phyloP scores from a whole-genome alignment of 177 flowering plant genomes.

The Vitis hybrid region DNA sequence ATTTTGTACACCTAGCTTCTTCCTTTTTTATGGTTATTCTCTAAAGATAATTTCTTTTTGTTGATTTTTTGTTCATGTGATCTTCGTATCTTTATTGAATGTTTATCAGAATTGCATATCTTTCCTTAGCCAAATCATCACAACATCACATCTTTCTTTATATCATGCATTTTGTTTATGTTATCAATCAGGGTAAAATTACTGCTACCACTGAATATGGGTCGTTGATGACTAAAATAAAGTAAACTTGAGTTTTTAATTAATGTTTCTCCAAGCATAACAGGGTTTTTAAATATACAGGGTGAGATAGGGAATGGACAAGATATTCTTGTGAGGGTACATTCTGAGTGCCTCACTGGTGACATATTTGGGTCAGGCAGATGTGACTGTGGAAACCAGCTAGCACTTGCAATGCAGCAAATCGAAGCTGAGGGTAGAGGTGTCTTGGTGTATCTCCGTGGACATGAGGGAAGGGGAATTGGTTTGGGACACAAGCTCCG shows the following conservation, averaged over 20 bases:
- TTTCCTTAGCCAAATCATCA: not conserved
- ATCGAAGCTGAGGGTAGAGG: slow-evolving; percentile 76
- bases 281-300: slow-evolving; percentile 33
- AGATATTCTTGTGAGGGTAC: slow-evolving; percentile 88
- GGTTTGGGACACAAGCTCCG: slow-evolving; percentile 83
- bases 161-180: not conserved
- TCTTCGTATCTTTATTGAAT: not conserved
- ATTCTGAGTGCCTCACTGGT: slow-evolving; percentile 92
- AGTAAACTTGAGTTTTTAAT: too few species aligned
- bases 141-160: not conserved
- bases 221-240: too few species aligned
- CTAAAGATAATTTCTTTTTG: too few species aligned
- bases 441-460: slow-evolving; percentile 73
- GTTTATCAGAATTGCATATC: not conserved
- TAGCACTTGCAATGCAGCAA: slow-evolving; percentile 73
- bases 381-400: slow-evolving; percentile 83
- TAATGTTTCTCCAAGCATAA: too few species aligned
- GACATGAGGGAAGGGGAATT: slow-evolving; percentile 84
- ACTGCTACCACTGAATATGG: too few species aligned
- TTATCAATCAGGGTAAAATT: not conserved
- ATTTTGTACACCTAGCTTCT: too few species aligned
- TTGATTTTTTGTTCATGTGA: too few species aligned
- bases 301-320: slow-evolving; percentile 89
- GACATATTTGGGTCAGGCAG: slow-evolving; percentile 94
- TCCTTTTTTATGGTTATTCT: too few species aligned